Evolutionary conservation across 2,329 filamentous ascomycete genomes (phyloP).

Genomic region (Fusarium vanettenii): DNA sequence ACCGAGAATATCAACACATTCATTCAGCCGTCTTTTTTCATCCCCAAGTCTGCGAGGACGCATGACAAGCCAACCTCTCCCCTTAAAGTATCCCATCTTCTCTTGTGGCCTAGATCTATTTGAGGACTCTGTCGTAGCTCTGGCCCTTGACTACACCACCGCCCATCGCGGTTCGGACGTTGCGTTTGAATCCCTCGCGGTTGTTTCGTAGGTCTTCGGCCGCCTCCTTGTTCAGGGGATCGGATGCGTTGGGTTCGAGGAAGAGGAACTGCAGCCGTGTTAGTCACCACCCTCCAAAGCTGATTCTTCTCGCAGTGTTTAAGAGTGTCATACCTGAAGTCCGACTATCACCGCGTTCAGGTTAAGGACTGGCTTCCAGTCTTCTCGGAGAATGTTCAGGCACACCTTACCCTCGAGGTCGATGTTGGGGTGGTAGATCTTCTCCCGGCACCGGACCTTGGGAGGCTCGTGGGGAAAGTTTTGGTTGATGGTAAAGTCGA

Average conservation of each 20-base stretch:
- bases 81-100: constrained; percentile 10
- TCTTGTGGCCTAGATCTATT: constrained; percentile 54
- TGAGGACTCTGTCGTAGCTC: constrained; percentile 82
- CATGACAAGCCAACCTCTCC: not conserved
- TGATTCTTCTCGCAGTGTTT: not conserved
- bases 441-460: constrained; percentile 96
- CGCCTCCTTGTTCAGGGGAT: constrained; percentile 98
- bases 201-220: constrained; percentile 91
- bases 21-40: constrained; percentile 15
- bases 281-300: constrained; percentile 27
- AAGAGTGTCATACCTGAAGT: constrained; percentile 71
- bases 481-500: constrained; percentile 91
- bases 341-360: constrained; percentile 97
- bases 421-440: constrained; percentile 99
- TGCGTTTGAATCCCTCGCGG: constrained; percentile 89
- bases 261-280: constrained; percentile 80
- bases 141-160: constrained; percentile 81
- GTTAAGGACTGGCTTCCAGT: constrained; percentile 99
- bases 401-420: constrained; percentile 98
- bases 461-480: constrained; percentile 98
- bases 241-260: constrained; percentile 95
- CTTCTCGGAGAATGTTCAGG: constrained; percentile 95
- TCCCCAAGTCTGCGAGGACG: constrained; percentile 4
- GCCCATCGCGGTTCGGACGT: constrained; percentile 85
- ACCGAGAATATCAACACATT: constrained; percentile 13